Conservation (phyloP, 2,329 filamentous ascomycete genomes). For the Alternaria tenuissima region DNA sequence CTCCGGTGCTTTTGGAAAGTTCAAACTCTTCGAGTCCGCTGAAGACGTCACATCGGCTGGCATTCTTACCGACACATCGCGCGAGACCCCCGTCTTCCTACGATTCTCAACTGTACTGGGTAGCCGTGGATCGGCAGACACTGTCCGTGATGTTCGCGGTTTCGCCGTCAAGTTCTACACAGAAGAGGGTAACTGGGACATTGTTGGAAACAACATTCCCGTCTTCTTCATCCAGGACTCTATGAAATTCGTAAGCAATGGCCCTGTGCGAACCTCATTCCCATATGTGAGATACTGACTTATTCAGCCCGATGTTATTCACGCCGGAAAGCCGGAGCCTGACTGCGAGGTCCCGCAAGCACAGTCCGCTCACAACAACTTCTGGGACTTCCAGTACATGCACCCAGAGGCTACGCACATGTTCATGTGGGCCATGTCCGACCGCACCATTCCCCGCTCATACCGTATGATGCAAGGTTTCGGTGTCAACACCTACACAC, state of each 20-base stretch:
- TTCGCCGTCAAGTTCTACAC: slow-evolving; percentile 84
- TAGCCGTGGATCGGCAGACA: slow-evolving; percentile 78
- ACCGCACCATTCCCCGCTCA: slow-evolving; percentile 75
- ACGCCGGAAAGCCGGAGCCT: slow-evolving; percentile 72
- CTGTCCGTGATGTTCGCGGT: slow-evolving; percentile 81
- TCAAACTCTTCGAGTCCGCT: slow-evolving; percentile 70
- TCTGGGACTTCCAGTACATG: slow-evolving; percentile 74
- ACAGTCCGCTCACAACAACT: slow-evolving; percentile 76
- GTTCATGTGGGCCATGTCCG: slow-evolving; percentile 82
- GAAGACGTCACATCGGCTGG: slow-evolving; percentile 69
- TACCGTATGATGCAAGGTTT: slow-evolving; percentile 89
- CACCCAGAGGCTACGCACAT: slow-evolving; percentile 79
- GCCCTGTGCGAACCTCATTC: not conserved
- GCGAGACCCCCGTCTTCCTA: slow-evolving; percentile 72
- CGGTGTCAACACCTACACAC: slow-evolving; percentile 79
- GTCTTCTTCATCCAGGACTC: slow-evolving; percentile 74
- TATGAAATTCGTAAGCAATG: not conserved
- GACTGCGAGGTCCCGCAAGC: slow-evolving; percentile 75
- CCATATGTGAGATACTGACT: not conserved
- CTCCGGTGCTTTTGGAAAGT: slow-evolving; percentile 70
- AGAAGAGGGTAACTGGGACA: slow-evolving; percentile 78
- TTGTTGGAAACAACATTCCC: slow-evolving; percentile 77
- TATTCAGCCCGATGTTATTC: slow-evolving; percentile 65
- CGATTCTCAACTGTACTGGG: slow-evolving; percentile 83
- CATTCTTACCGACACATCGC: slow-evolving; percentile 72